A percentile compares a stretch with the other conserved stretches of the same genome.
Evolutionary conservation across 2,329 filamentous ascomycete species (phyloP).

Genomic region (Helicocarpus griseus): DNA sequence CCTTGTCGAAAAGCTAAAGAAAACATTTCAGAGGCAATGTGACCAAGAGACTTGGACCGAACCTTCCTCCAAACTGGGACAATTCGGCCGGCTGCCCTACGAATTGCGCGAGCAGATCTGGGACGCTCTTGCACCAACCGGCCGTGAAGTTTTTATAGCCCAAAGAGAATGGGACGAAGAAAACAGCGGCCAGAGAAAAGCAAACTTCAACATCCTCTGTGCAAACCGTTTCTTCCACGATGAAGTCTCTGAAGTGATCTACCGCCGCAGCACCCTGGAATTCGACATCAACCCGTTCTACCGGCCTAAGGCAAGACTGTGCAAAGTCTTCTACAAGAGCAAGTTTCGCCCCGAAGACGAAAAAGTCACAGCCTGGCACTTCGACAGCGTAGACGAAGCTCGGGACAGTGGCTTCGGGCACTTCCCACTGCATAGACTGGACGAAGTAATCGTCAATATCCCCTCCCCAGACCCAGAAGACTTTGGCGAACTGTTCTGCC

Average conservation of each 20-base stretch:
- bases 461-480: not conserved
- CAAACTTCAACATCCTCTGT: not conserved
- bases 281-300: not conserved
- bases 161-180: not conserved
- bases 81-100: not conserved
- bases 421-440: not conserved
- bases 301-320: not conserved
- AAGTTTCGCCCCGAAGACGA: not conserved
- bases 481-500: not conserved
- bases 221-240: not conserved
- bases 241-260: not conserved
- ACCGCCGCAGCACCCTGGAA: not conserved
- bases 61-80: not conserved
- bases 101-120: not conserved
- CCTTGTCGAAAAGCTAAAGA: too few relatives aligned
- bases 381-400: not conserved
- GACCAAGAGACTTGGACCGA: too few relatives aligned
- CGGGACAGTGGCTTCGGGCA: not conserved
- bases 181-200: not conserved
- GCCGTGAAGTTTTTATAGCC: too few relatives aligned
- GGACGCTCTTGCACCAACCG: not conserved
- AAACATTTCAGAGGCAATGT: too few relatives aligned
- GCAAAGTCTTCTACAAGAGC: not conserved
- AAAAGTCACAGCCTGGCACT: not conserved
- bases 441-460: not conserved